Conservation (phyloP, 768 basidiomycete species). For the Phylloporus rhodoxanthus region DNA sequence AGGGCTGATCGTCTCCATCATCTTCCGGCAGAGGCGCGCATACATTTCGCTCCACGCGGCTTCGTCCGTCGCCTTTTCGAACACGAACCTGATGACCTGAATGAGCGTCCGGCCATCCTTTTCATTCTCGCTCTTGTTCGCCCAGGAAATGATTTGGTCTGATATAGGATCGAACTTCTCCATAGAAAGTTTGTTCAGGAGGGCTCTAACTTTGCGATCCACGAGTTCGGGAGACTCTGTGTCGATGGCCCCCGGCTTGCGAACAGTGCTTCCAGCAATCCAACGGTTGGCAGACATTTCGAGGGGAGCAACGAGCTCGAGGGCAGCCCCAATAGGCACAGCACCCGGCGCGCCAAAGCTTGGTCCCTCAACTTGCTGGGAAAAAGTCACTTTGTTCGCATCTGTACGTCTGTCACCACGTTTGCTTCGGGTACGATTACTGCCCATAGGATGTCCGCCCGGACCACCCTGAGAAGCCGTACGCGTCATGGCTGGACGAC, state of each 20-base stretch:
- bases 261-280: constrained; percentile 47
- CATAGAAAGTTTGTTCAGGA: constrained; percentile 95
- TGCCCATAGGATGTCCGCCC: constrained; percentile 42
- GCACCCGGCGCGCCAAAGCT: constrained; percentile 28
- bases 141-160: constrained; percentile 91
- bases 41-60: constrained; percentile 97
- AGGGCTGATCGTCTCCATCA: constrained; percentile 89
- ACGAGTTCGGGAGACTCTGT: constrained; percentile 77
- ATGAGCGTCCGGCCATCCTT: constrained; percentile 91
- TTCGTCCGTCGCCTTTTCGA: constrained; percentile 97
- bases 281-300: constrained; percentile 79
- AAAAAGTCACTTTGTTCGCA: constrained; percentile 38
- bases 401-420: constrained; percentile 78
- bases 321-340: constrained; percentile 24
- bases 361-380: constrained; percentile 35
- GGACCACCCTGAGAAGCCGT: constrained; percentile 63
- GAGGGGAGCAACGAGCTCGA: constrained; percentile 75
- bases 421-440: constrained; percentile 68
- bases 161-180: constrained; percentile 96
- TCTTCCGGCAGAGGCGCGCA: constrained; percentile 87
- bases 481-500: constrained; percentile 61
- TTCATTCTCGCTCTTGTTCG: constrained; percentile 89
- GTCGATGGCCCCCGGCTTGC: constrained; percentile 38
- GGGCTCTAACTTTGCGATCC: constrained; percentile 84
- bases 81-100: constrained; percentile 92